Base-by-base conservation (phyloP, 2,329 filamentous ascomycete genomes). In the Phyllosticta capitalensis region DNA sequence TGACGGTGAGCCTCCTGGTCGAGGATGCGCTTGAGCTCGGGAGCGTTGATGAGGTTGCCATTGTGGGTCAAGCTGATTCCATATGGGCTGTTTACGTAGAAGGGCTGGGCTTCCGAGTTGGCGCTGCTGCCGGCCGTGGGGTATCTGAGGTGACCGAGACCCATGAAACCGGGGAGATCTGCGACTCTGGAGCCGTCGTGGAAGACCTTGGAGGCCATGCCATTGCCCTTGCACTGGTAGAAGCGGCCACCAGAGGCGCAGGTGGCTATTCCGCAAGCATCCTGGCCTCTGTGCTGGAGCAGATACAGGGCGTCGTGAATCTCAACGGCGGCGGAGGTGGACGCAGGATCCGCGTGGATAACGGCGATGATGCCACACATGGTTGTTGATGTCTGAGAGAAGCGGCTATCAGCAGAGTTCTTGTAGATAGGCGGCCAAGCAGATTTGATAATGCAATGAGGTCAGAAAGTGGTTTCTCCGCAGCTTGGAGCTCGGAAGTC, bases 201-300 rank as follows among this genome's bases (percentile, higher is more conserved):
- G 74, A 96, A 95, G 66, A 95, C 90, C 71, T 86, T 89, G 61
- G 86, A 83, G 49, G 88, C 91, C 81, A 96, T 87, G 59, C 91
- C 92, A 69, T 91, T 90, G 65, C 90, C 90, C 76, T 96, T 96
- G 78, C 88, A 88, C 71, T 95, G 90, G 71, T 87, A 92, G 65
- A 96, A 87, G 51, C 90, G 82, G 63, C 92, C 91, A 38, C 89
- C 89, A 14, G 78, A 81, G 65, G 81, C 86, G 79, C 80, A 90
- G 67, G 78, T 88, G 55, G 90, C 84, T 66, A 96, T 92, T 64
- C 91, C 91, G 59, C 86, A 89, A 55, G 91, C 91, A 85, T 96
- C 91, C 73, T 95, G 90, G 57, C 90, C 89, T 68, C 89, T 83
- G 71, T 91, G 74, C 64, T 75, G 64, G 50, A 68, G 68, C 55